Conservation (phyloP, 805 yeast genomes). For the Myxozyma udenii region DNA sequence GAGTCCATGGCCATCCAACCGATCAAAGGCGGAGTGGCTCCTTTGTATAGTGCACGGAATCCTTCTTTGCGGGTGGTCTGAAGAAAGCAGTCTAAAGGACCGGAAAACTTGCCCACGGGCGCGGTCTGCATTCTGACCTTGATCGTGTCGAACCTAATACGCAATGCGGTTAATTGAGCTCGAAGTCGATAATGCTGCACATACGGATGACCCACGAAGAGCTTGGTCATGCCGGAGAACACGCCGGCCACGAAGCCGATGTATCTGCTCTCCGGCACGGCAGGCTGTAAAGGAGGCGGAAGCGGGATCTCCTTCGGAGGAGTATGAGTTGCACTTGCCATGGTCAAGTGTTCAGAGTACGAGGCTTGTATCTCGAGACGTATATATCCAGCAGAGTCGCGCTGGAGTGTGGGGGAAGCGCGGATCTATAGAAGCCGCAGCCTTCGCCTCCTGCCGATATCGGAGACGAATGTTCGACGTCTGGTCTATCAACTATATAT, state of each 20-base stretch:
- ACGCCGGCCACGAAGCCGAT: slow-evolving; percentile 83
- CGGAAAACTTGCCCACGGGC: slow-evolving; percentile 65
- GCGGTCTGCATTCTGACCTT: slow-evolving; percentile 81
- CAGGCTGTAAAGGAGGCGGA: slow-evolving; percentile 24
- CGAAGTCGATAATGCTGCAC: slow-evolving; percentile 4
- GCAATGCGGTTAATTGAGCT: background rate
- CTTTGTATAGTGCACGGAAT: slow-evolving; percentile 73
- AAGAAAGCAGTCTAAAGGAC: slow-evolving; percentile 75
- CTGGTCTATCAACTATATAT: too few species aligned
- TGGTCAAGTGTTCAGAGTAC: background rate
- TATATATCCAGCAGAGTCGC: too few species aligned
- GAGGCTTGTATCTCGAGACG: too few species aligned
- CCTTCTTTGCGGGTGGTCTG: slow-evolving; percentile 77
- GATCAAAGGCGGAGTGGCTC: slow-evolving; percentile 86
- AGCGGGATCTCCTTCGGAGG: slow-evolving; percentile 16
- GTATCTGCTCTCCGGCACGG: slow-evolving; percentile 17
- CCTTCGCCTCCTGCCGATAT: too few species aligned
- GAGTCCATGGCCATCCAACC: slow-evolving; percentile 96
- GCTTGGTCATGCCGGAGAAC: slow-evolving; percentile 81
- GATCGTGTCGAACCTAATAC: slow-evolving; percentile 66
- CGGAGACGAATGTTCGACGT: too few species aligned
- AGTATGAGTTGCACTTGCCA: background rate
- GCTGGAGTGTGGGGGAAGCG: too few species aligned
- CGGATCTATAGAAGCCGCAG: too few species aligned
- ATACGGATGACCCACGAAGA: slow-evolving; percentile 83